A percentile compares a stretch with the other conserved stretches of the same genome.
phyloP scores from a whole-genome alignment of 2,329 filamentous ascomycete genomes.

The Apiospora sp. region DNA sequence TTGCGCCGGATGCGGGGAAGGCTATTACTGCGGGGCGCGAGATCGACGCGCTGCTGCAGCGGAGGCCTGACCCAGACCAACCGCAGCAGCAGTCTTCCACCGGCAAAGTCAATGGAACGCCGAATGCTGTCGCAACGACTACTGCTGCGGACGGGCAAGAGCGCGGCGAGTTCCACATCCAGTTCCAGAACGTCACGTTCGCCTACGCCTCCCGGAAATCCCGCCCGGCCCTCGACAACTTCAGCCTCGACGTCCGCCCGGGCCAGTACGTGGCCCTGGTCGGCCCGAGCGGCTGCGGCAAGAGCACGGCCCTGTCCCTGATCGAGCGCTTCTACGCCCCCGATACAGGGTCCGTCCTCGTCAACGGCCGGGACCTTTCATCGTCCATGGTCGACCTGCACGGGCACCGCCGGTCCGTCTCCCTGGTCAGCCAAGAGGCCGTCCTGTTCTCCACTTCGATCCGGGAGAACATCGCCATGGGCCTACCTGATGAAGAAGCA shows the following conservation, averaged over 20 bases:
- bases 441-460: conserved; percentile 65
- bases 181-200: conserved; percentile 61
- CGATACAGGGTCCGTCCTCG: conserved; percentile 54
- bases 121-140: no score
- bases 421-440: conserved; percentile 65
- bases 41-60: conserved; percentile 52
- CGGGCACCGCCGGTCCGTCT: conserved; percentile 59
- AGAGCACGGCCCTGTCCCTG: conserved; percentile 66
- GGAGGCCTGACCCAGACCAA: conserved; percentile 49
- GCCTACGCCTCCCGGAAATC: conserved; percentile 63
- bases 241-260: conserved; percentile 52
- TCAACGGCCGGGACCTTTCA: conserved; percentile 59
- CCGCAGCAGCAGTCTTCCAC: conserved; percentile 36
- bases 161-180: conserved; percentile 34
- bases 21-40: conserved; percentile 58
- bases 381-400: conserved; percentile 48
- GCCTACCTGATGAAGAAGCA: conserved; percentile 69
- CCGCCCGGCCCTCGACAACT: conserved; percentile 50
- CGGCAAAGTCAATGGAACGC: conserved; percentile 44
- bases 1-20: conserved; percentile 59
- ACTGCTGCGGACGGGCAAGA: conserved; percentile 33
- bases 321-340: conserved; percentile 56
- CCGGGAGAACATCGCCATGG: conserved; percentile 64
- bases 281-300: conserved; percentile 64
- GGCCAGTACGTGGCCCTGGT: conserved; percentile 63